These are phyloP conservation scores for Naganishia liquefaciens DNA, from an alignment of 1,284 basidiomycete genomes.

Conservation along the genomic window DNA sequence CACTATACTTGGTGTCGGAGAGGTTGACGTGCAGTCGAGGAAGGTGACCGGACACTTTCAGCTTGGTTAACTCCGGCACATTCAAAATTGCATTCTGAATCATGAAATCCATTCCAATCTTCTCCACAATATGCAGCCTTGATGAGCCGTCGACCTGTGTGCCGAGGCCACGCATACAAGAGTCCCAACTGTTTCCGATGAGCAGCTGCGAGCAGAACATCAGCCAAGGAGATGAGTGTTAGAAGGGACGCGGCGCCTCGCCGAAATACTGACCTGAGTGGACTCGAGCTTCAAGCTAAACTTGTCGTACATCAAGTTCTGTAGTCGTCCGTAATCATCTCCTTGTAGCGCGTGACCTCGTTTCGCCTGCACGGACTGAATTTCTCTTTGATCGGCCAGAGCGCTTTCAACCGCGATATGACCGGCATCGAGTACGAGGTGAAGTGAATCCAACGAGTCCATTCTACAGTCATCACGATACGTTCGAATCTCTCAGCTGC, in stretches of 20 bases:
- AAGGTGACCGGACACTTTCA: constrained; percentile 89
- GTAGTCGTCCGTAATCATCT: constrained; percentile 83
- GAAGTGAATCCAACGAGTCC: constrained; percentile 72
- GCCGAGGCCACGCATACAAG: constrained; percentile 75
- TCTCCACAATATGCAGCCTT: constrained; percentile 84
- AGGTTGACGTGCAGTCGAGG: constrained; percentile 89
- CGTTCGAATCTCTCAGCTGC: constrained; percentile 18
- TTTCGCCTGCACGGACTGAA: constrained; percentile 80
- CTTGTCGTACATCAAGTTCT: constrained; percentile 96
- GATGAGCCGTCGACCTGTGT: constrained; percentile 57
- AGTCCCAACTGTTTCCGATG: constrained; percentile 79
- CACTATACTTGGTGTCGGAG: constrained; percentile 89
- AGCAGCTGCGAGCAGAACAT: constrained; percentile 65
- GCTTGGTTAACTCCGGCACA: constrained; percentile 78
- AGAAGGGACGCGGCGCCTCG: neutral
- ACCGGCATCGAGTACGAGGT: constrained; percentile 93
- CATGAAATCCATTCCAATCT: constrained; percentile 86
- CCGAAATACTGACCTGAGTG: constrained; percentile 68
- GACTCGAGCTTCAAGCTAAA: constrained; percentile 80
- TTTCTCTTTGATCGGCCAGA: constrained; percentile 78
- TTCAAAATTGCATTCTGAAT: constrained; percentile 93
- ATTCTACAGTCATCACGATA: constrained; percentile 55
- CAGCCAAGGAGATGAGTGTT: neutral
- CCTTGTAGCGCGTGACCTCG: constrained; percentile 83
- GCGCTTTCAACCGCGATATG: constrained; percentile 93